Evolutionary conservation across 495 filamentous ascomycete genomes (phyloP), one percentile per base, ranked within the genome.

Genomic region (Astrothelium macrocarpum): DNA sequence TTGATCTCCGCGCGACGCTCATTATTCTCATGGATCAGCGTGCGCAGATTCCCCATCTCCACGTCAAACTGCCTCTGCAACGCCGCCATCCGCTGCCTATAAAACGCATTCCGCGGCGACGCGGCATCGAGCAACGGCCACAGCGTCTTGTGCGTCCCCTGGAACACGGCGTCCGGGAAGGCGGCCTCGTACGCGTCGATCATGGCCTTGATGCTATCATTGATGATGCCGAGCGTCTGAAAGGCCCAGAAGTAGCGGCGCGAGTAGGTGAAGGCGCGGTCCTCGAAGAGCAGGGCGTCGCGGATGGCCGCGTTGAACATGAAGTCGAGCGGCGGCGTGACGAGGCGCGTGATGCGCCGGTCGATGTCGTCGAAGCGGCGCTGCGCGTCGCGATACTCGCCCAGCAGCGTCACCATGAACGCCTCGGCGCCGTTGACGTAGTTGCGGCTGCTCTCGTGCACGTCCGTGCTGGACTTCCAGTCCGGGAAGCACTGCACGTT

Each of bases 231-330:
- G 5, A 84, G 72, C 1, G 81, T 82, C 65, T 82, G 81, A 65
- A 77, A 79, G 16, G 79, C 79, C 79, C 79, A 84, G 67, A 85
- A 84, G 68, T 85, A 84, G 28, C 79, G 76, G 4, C 80, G 74
- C 1, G 79, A 81, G 70, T 79, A 82, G 32, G 80, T 83, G 65
- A 81, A 84, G 26, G 77, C 60, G 20, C 73, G 66, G 67, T 84
- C 82, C 68, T 85, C 82, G 69, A 85, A 85, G 9, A 84, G 73
- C 28, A 84, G 75, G 64, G 73, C 75, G 67, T 85, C 81, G 28
- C 82, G 74, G 18, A 79, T 70, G 16, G 68, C 68, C 25, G 67
- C 63, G 62, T 80, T 69, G 73, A 84, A 85, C 75, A 85, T 81
- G 70, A 84, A 85, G 9, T 78, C 73, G 14, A 76, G 71, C 70